Percentiles rank a stretch among this genome's conserved stretches.
These are phyloP conservation scores for Taiwanofungus camphoratus DNA, from an alignment of 1,284 basidiomycete genomes.

Conservation along the genomic window DNA sequence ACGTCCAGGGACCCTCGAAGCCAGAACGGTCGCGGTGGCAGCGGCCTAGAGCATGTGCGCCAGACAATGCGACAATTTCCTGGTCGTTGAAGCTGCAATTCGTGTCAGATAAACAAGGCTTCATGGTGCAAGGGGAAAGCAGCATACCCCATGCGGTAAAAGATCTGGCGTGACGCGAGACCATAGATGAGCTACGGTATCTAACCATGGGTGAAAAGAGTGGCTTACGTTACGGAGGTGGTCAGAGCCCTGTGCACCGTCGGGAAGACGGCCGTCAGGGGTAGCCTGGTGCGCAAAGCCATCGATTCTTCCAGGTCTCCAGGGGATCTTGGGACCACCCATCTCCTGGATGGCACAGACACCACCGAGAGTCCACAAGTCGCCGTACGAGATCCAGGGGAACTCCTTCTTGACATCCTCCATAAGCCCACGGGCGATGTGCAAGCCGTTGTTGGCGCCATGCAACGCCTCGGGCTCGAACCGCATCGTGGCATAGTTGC, in stretches of 20 bases:
- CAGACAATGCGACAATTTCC: conserved; percentile 91
- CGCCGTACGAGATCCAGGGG: conserved; percentile 91
- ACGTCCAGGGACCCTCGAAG: conserved; percentile 89
- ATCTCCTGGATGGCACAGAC: conserved; percentile 85
- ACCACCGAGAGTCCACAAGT: conserved; percentile 91
- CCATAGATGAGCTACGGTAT: not conserved
- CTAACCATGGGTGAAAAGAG: not conserved
- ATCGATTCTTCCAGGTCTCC: conserved; percentile 87
- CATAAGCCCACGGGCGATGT: conserved; percentile 80
- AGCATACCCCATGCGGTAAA: conserved; percentile 80
- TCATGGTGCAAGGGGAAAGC: not conserved
- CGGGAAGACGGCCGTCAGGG: conserved; percentile 93
- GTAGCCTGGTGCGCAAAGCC: conserved; percentile 73
- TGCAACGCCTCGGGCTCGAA: conserved; percentile 84
- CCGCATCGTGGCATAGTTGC: conserved; percentile 95
- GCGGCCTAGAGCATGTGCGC: conserved; percentile 93
- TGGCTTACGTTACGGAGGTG: conserved; percentile 71
- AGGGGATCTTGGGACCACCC: conserved; percentile 78
- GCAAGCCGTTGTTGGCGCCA: conserved; percentile 84
- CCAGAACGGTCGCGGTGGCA: conserved; percentile 85
- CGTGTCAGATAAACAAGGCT: conserved; percentile 5
- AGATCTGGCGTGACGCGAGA: conserved; percentile 53
- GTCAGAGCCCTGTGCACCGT: conserved; percentile 78
- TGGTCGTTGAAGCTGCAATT: conserved; percentile 80
- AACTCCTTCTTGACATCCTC: conserved; percentile 85